These are phyloP conservation scores for Pichia sp. DNA, from an alignment of 1,139 yeast species.

Conservation along the genomic window DNA sequence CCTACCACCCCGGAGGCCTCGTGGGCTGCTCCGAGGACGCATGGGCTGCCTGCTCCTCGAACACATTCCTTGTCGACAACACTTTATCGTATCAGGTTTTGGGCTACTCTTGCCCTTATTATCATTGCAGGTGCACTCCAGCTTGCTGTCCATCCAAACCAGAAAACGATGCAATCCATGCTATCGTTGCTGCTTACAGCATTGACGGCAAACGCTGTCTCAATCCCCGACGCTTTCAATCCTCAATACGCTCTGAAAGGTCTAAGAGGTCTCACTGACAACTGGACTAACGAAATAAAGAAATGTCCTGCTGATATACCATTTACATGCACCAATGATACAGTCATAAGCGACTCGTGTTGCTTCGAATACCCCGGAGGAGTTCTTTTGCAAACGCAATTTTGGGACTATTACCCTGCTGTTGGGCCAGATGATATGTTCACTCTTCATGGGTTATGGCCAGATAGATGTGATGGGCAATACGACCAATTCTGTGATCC, in stretches of 20 bases:
- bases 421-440: conserved; percentile 73
- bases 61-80: neutral
- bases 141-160: no score
- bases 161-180: no score
- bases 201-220: neutral
- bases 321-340: conserved; percentile 51
- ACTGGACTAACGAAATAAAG: conserved; percentile 11
- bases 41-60: neutral
- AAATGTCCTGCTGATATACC: conserved; percentile 66
- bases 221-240: conserved; percentile 1
- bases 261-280: neutral
- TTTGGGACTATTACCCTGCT: conserved; percentile 90
- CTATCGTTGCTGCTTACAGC: neutral
- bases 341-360: conserved; percentile 53
- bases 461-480: conserved; percentile 73
- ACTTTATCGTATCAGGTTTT: no score
- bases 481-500: conserved; percentile 74
- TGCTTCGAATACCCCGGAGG: conserved; percentile 93
- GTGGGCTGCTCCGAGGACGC: neutral
- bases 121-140: no score
- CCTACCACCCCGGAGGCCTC: neutral
- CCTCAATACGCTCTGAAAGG: neutral
- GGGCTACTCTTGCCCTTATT: no score
- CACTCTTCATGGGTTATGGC: conserved; percentile 86
- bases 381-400: conserved; percentile 77